Percentiles rank a stretch among this genome's conserved stretches.
These are phyloP conservation scores for Gossypium stocksii DNA, from an alignment of 345 rosid genomes.

Conservation along the genomic window DNA sequence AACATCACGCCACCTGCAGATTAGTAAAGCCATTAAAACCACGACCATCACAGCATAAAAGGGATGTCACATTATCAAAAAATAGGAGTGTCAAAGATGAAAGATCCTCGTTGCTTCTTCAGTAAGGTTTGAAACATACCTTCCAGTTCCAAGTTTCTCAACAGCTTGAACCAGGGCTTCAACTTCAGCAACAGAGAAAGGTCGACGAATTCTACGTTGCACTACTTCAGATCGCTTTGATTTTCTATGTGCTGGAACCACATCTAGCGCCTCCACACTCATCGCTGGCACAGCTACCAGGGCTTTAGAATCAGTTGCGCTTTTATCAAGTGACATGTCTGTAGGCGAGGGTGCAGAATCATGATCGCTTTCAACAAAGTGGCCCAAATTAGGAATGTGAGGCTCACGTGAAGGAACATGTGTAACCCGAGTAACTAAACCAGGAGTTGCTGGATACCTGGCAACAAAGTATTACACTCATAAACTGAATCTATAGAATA, in stretches of 20 bases:
- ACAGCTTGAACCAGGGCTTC: constrained; percentile 97
- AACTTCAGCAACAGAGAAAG: constrained; percentile 94
- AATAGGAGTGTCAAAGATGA: background rate
- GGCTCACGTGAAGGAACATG: constrained; percentile 34
- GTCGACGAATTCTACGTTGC: constrained; percentile 95
- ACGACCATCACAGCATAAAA: background rate
- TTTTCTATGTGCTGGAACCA: constrained; percentile 63
- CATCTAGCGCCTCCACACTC: constrained; percentile 49
- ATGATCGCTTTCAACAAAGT: constrained; percentile 69
- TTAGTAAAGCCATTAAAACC: constrained; percentile 3
- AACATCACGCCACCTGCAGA: constrained; percentile 92
- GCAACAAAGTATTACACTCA: constrained; percentile 14
- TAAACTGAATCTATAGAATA: constrained; percentile 5
- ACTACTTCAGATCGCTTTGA: constrained; percentile 66
- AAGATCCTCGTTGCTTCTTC: background rate
- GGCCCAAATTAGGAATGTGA: constrained; percentile 36
- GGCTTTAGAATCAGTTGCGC: constrained; percentile 58
- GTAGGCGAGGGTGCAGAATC: constrained; percentile 73
- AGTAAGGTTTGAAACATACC: constrained; percentile 36
- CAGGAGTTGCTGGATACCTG: constrained; percentile 44
- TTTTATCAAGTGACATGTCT: constrained; percentile 40
- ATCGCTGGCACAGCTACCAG: constrained; percentile 60
- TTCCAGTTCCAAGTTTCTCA: constrained; percentile 98
- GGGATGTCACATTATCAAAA: background rate
- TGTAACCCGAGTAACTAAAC: constrained; percentile 24